These are phyloP conservation scores for Magnolia sinica DNA, from an alignment of 164 flowering plant species.

Conservation along the genomic window DNA sequence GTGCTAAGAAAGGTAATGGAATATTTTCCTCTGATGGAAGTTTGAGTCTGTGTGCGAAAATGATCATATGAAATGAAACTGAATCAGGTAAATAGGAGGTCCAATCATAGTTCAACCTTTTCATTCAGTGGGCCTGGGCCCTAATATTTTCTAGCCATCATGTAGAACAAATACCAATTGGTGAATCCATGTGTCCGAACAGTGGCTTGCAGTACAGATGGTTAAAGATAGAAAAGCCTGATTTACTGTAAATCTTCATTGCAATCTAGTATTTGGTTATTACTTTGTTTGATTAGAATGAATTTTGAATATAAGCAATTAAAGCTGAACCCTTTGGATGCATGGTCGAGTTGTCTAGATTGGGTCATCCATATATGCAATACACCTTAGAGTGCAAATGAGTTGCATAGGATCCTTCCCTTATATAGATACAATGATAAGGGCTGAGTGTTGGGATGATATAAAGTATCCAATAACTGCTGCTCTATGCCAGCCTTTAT, in stretches of 20 bases:
- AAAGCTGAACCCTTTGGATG: not conserved
- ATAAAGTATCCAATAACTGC: not conserved
- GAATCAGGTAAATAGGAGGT: too few species aligned
- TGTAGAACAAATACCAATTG: not conserved
- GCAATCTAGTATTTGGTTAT: not conserved
- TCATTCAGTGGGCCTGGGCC: not conserved
- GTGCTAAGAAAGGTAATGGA: conserved; percentile 71
- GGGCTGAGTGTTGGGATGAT: not conserved
- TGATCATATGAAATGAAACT: not conserved
- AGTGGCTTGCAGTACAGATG: not conserved
- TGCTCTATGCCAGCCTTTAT: not conserved
- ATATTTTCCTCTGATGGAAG: not conserved
- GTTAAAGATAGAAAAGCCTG: not conserved
- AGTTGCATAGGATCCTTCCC: not conserved
- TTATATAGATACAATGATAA: not conserved
- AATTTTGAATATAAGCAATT: not conserved
- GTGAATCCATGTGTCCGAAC: not conserved
- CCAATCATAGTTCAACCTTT: too few species aligned
- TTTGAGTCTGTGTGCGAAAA: not conserved
- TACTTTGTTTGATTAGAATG: not conserved
- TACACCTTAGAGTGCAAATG: not conserved
- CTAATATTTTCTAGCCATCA: not conserved
- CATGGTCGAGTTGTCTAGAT: not conserved
- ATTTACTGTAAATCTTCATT: too few species aligned
- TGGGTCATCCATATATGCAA: not conserved